These are phyloP conservation scores for Exophiala dermatitidis DNA, from an alignment of 2,329 filamentous ascomycete species.

Conservation along the genomic window DNA sequence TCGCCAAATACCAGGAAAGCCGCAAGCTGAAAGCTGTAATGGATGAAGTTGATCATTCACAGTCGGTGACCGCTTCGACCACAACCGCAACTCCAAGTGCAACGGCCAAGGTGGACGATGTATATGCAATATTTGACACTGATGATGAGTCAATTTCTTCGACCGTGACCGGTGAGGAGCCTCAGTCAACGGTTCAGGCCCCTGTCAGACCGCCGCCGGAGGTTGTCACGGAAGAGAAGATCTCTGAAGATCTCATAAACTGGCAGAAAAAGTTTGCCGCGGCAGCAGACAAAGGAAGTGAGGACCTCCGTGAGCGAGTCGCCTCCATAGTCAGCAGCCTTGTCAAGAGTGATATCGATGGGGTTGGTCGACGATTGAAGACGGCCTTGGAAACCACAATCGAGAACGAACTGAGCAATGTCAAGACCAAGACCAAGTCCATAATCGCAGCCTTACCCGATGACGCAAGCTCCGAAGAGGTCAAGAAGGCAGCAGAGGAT, in stretches of 20 bases:
- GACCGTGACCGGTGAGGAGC: conserved; percentile 29
- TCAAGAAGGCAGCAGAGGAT: conserved; percentile 47
- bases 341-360: conserved; percentile 57
- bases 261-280: conserved; percentile 87
- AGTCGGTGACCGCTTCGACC: conserved; percentile 25
- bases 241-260: conserved; percentile 67
- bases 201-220: conserved; percentile 6
- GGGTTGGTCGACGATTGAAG: conserved; percentile 60
- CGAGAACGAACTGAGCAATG: conserved; percentile 53
- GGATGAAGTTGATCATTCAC: conserved; percentile 47
- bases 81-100: conserved; percentile 13
- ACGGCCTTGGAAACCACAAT: conserved; percentile 61
- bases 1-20: conserved; percentile 58
- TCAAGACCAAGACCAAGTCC: conserved; percentile 61
- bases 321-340: conserved; percentile 66
- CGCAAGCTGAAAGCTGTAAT: conserved; percentile 55
- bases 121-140: conserved; percentile 21
- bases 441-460: conserved; percentile 51
- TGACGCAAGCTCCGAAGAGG: conserved; percentile 47
- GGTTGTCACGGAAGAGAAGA: conserved; percentile 44
- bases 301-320: conserved; percentile 57
- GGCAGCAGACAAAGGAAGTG: conserved; percentile 75
- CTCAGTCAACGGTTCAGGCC: conserved; percentile 18
- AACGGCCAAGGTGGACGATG: conserved; percentile 11
- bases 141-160: conserved; percentile 23